phyloP scores from a whole-genome alignment of 169 alveolate species.

The Plasmodium billcollinsi region DNA sequence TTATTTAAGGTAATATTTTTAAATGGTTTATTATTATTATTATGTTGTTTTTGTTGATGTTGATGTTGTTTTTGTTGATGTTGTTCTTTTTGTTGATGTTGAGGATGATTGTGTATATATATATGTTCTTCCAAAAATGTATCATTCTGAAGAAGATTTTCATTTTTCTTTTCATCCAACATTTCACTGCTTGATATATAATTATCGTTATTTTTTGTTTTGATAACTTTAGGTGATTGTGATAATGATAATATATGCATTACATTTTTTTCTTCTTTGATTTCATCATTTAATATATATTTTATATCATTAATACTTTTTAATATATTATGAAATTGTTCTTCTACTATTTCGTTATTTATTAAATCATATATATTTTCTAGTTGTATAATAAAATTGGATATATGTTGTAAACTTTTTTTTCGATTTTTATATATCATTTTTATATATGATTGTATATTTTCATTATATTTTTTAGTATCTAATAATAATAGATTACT shows the following conservation, averaged over 20 bases:
- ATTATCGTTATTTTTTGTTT: neutral
- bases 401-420: conserved; percentile 7
- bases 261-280: conserved; percentile 5
- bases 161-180: neutral
- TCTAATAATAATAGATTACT: neutral
- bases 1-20: neutral
- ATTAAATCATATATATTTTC: conserved; percentile 50
- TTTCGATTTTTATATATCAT: conserved; percentile 28
- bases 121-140: neutral
- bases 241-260: neutral
- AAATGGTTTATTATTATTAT: neutral
- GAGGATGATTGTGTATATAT: neutral
- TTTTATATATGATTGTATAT: conserved; percentile 5
- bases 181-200: neutral
- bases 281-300: conserved; percentile 14
- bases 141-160: neutral
- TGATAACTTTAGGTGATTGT: neutral
- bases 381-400: conserved; percentile 5
- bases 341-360: conserved; percentile 33
- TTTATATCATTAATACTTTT: conserved; percentile 11
- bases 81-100: neutral
- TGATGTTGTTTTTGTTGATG: neutral
- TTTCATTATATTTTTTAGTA: neutral
- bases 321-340: conserved; percentile 19
- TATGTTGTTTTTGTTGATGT: neutral